Base-by-base conservation (phyloP, 495 filamentous ascomycete genomes). In the Chlorociboria aeruginascens region DNA sequence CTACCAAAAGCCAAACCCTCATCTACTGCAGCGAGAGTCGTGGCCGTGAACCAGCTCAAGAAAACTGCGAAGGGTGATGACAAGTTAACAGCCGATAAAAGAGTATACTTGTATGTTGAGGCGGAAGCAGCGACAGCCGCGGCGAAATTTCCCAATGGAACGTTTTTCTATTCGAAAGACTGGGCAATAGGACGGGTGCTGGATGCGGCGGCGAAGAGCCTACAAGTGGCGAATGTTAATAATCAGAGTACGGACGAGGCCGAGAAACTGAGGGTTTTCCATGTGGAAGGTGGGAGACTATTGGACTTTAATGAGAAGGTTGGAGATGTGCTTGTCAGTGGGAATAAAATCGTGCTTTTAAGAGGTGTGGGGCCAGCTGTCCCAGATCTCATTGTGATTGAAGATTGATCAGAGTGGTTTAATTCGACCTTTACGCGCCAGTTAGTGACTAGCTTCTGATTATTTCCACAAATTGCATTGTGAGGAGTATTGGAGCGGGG, bases 131-230 rank as follows among this genome's bases (percentile, higher is more conserved):
- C 82, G 57, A 83, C 80, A 20, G 79, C 81, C 3, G 84, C 73
- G 32, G 73, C 79, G 8, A 89, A 85, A 61, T 73, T 85, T 12
- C 84, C 85, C 8, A 74, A 75, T 49, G 85, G 82, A 1, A 78
- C 84, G 53, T 93, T 93, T 66, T 97, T 78, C 60, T 98, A 88
- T 62, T 80, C 74, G 45, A 72, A 74, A 58, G 80, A 89, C 31
- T 97, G 86, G 89, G 89, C 82, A 42, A 80, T 96, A 8, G 92
- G 92, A 0, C 65, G 86, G 46, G 74, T 97, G 48, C 68, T 98
- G 46, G 92, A 98, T 61, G 82, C 85, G 32, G 93, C 86, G 40
- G 90, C 93, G 11, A 78, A 75, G 67, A 78, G 74, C 51, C 61
- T 96, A 48, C 80, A 84, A 60, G 79, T 95, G 33, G 72, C 85